phyloP scores from a whole-genome alignment of 2,329 filamentous ascomycete genomes.

The Fusarium verrucosum region DNA sequence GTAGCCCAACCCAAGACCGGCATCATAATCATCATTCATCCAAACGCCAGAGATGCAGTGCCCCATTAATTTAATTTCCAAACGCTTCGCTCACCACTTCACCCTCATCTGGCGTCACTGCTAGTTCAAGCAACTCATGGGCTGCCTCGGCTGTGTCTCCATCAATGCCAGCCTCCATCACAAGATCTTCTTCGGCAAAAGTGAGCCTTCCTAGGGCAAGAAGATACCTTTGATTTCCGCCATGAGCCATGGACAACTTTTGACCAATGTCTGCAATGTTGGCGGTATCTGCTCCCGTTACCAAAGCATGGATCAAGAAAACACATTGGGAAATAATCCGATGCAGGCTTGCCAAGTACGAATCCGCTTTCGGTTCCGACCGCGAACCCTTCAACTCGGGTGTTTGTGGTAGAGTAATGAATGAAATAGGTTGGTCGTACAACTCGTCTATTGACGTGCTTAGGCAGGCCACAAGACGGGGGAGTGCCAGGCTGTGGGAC shows the following conservation, averaged over 20 bases:
- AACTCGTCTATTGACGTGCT: conserved; percentile 75
- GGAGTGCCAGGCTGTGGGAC: conserved; percentile 73
- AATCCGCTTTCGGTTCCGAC: conserved; percentile 19
- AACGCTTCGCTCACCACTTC: conserved; percentile 56
- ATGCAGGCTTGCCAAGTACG: conserved; percentile 49
- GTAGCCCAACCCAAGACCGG: not conserved
- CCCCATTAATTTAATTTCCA: conserved; percentile 44
- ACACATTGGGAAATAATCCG: conserved; percentile 60
- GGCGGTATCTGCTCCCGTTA: conserved; percentile 59
- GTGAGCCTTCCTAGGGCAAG: conserved; percentile 84
- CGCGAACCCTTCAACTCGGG: conserved; percentile 10
- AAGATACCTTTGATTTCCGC: conserved; percentile 83
- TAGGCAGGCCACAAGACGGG: conserved; percentile 75
- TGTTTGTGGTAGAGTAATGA: conserved; percentile 49
- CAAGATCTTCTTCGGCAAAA: conserved; percentile 79
- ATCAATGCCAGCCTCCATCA: conserved; percentile 80
- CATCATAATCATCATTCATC: conserved; percentile 8
- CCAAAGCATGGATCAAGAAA: conserved; percentile 61
- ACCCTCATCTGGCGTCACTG: conserved; percentile 78
- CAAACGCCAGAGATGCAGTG: conserved; percentile 22
- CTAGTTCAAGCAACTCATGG: conserved; percentile 80
- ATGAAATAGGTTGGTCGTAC: conserved; percentile 64
- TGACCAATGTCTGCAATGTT: conserved; percentile 68
- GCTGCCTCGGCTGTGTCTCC: conserved; percentile 83
- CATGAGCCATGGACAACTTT: conserved; percentile 75